Percentiles rank a stretch among this genome's conserved stretches.
Conservation (phyloP, 164 flowering plant species). For the Piper betle region DNA sequence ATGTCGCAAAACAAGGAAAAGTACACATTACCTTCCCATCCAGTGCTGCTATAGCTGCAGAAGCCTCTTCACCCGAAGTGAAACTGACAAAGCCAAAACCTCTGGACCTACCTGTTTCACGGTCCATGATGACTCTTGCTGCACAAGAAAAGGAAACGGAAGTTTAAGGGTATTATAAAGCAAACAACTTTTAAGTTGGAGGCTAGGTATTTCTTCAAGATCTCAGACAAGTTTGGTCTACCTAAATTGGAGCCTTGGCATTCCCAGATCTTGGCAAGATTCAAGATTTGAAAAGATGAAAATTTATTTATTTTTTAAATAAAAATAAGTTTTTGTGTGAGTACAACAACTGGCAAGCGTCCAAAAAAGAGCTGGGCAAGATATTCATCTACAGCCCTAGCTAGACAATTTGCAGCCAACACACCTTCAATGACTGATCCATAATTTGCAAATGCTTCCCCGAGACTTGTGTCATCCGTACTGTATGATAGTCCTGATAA, state of each 20-base stretch:
- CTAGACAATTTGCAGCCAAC: neutral
- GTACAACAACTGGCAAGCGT: no score
- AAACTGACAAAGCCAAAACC: constrained; percentile 43
- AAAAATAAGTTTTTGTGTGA: no score
- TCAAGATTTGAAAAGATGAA: no score
- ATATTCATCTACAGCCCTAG: neutral
- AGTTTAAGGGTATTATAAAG: neutral
- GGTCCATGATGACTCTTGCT: constrained; percentile 38
- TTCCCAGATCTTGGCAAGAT: no score
- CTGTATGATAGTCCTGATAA: constrained; percentile 28
- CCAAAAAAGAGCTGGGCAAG: no score
- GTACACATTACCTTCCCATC: constrained; percentile 33
- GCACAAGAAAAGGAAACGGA: constrained; percentile 7
- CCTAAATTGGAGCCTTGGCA: no score
- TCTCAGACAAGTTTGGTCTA: no score
- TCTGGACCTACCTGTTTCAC: constrained; percentile 36
- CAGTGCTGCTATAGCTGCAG: constrained; percentile 25
- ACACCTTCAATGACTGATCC: constrained; percentile 41
- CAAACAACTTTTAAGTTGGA: no score
- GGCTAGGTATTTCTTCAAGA: no score
- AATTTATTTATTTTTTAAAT: no score
- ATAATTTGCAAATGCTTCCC: constrained; percentile 24
- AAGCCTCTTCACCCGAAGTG: constrained; percentile 31
- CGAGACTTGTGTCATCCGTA: constrained; percentile 29
- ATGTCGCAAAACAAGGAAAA: neutral